Evolutionary conservation across 495 filamentous ascomycete species (phyloP).

Genomic region (Parachaetomium inaequale): DNA sequence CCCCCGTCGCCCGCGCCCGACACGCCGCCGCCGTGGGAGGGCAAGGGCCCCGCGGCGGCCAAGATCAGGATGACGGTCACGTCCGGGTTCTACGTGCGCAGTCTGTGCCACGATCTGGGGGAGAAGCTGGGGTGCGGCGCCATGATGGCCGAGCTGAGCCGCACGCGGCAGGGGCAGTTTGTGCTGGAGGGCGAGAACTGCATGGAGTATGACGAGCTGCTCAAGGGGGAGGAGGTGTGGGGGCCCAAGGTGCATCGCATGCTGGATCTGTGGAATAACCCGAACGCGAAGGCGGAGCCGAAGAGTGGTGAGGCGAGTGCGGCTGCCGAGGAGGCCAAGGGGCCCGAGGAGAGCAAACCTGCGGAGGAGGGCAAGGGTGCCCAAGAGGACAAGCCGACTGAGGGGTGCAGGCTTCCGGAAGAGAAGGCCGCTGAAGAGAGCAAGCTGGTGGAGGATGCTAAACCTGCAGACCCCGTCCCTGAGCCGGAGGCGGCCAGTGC

Average conservation of each 20-base stretch:
- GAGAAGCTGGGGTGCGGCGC: slow-evolving; percentile 74
- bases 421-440: neutral
- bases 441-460: neutral
- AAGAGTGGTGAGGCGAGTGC: neutral
- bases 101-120: slow-evolving; percentile 87
- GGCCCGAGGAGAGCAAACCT: neutral
- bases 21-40: slow-evolving; percentile 40
- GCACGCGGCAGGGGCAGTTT: slow-evolving; percentile 78
- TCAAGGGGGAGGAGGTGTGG: slow-evolving; percentile 77
- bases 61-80: slow-evolving; percentile 87
- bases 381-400: neutral
- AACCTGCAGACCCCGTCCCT: neutral
- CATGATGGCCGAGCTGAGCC: slow-evolving; percentile 80
- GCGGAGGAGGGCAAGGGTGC: neutral
- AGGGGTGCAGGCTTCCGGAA: neutral
- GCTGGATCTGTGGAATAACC: slow-evolving; percentile 41
- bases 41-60: slow-evolving; percentile 63
- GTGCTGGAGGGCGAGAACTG: slow-evolving; percentile 62
- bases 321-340: neutral
- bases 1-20: slow-evolving; percentile 33
- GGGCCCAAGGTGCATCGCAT: slow-evolving; percentile 65
- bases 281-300: neutral
- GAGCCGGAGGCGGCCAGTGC: neutral
- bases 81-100: slow-evolving; percentile 96
- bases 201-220: slow-evolving; percentile 77